Conservation (phyloP, 1,284 basidiomycete species). For the Trichosporon ovoides region DNA sequence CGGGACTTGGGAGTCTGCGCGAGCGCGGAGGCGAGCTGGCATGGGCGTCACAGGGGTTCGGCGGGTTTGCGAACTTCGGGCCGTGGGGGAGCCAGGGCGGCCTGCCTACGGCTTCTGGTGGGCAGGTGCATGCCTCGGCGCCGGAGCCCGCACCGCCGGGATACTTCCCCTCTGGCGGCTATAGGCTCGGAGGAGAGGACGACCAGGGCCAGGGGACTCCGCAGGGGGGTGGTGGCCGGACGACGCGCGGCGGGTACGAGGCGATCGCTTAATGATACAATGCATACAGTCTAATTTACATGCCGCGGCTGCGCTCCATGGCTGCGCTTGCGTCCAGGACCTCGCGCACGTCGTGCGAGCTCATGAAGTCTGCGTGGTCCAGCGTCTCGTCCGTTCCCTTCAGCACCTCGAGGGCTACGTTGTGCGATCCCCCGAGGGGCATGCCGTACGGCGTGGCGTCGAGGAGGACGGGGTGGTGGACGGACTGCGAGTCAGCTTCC, state of each 20-base stretch:
- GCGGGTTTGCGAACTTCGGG: not conserved
- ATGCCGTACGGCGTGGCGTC: constrained; percentile 34
- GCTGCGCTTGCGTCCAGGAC: constrained; percentile 39
- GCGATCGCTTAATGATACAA: constrained; percentile 25
- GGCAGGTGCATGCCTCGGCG: not conserved
- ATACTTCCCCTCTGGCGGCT: constrained; percentile 29
- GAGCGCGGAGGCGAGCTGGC: constrained; percentile 36
- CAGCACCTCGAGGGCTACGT: constrained; percentile 82
- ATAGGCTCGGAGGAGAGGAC: constrained; percentile 35
- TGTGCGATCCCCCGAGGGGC: constrained; percentile 52
- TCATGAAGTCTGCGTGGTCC: constrained; percentile 67
- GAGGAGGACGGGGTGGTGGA: constrained; percentile 40
- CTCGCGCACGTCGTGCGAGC: constrained; percentile 28
- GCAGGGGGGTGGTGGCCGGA: no score
- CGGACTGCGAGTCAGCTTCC: not conserved
- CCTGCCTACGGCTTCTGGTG: not conserved
- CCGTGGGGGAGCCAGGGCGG: constrained; percentile 4
- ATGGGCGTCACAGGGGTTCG: constrained; percentile 9
- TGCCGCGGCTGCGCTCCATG: constrained; percentile 44
- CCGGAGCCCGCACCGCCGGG: constrained; percentile 8
- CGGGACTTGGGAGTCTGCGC: constrained; percentile 27
- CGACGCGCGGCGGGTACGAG: constrained; percentile 36
- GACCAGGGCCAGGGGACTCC: not conserved
- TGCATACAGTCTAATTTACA: constrained; percentile 19
- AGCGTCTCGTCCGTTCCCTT: constrained; percentile 82